Evolutionary conservation across 345 rosid genomes (phyloP).

Genomic region (Hypericum perforatum): DNA sequence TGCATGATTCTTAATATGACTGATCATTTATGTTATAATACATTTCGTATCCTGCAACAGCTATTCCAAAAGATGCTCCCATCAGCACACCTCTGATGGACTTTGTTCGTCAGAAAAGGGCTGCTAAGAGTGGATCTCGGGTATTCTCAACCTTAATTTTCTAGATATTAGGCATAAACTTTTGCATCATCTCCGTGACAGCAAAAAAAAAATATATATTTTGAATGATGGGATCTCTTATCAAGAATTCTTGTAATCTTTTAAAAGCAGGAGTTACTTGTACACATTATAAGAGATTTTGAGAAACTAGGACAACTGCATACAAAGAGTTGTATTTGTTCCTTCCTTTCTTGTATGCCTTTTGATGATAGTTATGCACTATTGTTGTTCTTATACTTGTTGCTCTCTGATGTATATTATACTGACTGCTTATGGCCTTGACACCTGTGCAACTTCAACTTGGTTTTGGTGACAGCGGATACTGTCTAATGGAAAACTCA

Average conservation of each 20-base stretch:
- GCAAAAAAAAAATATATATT: background rate
- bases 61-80: conserved; percentile 31
- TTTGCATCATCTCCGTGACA: background rate
- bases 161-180: background rate
- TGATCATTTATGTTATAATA: background rate
- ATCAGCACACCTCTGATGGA: conserved; percentile 65
- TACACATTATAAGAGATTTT: too few species aligned
- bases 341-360: background rate
- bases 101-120: conserved; percentile 55
- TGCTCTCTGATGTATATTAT: background rate
- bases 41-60: conserved; percentile 17
- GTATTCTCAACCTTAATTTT: conserved; percentile 14
- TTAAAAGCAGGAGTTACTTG: too few species aligned
- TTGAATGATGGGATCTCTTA: too few species aligned
- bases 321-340: background rate
- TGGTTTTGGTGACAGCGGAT: conserved; percentile 30
- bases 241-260: too few species aligned
- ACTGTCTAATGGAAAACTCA: conserved; percentile 31
- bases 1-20: background rate
- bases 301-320: too few species aligned
- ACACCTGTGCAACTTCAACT: background rate
- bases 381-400: background rate
- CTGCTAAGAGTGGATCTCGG: conserved; percentile 39
- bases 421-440: background rate
- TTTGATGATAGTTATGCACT: background rate